Conservation (phyloP, 805 yeast species). For the Candida sonorensis region DNA sequence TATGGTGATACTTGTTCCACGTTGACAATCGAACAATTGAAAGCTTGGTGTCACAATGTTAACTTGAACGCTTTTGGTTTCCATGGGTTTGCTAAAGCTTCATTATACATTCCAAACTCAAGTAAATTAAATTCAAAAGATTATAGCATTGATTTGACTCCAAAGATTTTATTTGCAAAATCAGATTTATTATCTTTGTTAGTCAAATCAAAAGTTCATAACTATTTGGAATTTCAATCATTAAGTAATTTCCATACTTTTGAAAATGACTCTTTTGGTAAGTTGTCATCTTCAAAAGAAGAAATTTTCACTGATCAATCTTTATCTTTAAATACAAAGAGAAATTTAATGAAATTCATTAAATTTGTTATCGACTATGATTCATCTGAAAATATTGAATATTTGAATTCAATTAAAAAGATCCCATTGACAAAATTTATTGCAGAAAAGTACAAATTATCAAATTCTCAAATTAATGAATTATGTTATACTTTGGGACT, state of each 20-base stretch:
- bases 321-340: constrained; percentile 64
- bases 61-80: constrained; percentile 36
- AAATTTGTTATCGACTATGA: constrained; percentile 79
- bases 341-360: constrained; percentile 84
- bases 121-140: constrained; percentile 54
- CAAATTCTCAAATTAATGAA: constrained; percentile 71
- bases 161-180: constrained; percentile 81
- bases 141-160: constrained; percentile 83
- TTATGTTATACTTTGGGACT: constrained; percentile 82
- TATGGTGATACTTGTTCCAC: constrained; percentile 91
- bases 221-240: constrained; percentile 88
- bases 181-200: constrained; percentile 78
- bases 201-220: constrained; percentile 79
- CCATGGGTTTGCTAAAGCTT: constrained; percentile 48
- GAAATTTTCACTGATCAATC: constrained; percentile 90
- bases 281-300: constrained; percentile 79
- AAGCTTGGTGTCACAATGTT: constrained; percentile 73
- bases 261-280: constrained; percentile 86
- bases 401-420: too few relatives aligned
- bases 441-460: constrained; percentile 59
- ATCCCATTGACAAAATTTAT: constrained; percentile 60
- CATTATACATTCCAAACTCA: constrained; percentile 68
- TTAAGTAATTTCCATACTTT: constrained; percentile 86
- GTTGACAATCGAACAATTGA: constrained; percentile 77
- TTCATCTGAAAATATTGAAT: constrained; percentile 38